These are phyloP conservation scores for Pyrus pyrifolia DNA, from an alignment of 306 rosid species.

Conservation along the genomic window DNA sequence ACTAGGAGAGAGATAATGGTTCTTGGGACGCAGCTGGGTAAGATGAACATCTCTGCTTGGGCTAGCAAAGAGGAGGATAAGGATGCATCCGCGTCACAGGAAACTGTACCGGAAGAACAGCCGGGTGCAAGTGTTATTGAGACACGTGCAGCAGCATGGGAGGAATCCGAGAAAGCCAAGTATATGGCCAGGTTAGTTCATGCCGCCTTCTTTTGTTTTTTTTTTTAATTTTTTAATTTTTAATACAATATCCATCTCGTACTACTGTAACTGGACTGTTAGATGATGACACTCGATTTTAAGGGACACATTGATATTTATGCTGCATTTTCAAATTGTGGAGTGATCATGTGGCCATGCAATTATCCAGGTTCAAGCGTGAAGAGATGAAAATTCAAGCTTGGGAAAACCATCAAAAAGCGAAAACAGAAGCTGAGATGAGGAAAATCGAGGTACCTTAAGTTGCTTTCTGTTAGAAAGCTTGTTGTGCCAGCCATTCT, in stretches of 20 bases:
- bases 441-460: conserved; percentile 72
- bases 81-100: conserved; percentile 72
- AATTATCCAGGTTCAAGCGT: conserved; percentile 70
- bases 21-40: conserved; percentile 91
- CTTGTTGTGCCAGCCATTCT: conserved; percentile 3
- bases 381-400: conserved; percentile 95
- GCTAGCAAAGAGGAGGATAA: conserved; percentile 94
- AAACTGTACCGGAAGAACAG: conserved; percentile 38
- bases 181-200: conserved; percentile 71
- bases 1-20: conserved; percentile 88
- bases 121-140: conserved; percentile 45
- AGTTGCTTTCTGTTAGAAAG: neutral
- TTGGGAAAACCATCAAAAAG: conserved; percentile 96
- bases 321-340: conserved; percentile 12
- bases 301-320: neutral
- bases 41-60: conserved; percentile 96
- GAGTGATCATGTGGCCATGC: conserved; percentile 17
- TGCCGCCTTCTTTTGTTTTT: neutral
- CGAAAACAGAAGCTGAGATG: conserved; percentile 94
- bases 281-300: neutral
- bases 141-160: conserved; percentile 93
- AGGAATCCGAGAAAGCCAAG: conserved; percentile 91
- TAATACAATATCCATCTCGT: too few species aligned
- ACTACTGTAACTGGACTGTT: neutral
- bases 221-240: neutral